Conservation (phyloP, 2,329 filamentous ascomycete genomes). For the Didymella keratinophila region DNA sequence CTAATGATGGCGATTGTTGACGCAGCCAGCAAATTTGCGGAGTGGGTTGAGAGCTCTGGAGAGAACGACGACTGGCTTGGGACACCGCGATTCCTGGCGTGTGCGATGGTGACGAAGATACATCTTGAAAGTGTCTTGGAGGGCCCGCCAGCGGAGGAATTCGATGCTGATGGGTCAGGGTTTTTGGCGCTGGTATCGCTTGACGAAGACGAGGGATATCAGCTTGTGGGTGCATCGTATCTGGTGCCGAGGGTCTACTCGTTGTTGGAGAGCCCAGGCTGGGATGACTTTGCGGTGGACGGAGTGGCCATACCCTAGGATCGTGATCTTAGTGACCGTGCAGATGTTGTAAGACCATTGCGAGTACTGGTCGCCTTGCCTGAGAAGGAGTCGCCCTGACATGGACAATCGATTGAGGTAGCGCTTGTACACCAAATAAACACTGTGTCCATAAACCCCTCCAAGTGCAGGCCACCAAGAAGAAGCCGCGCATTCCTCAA, state of each 20-base stretch:
- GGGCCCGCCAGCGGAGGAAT: conserved; percentile 13
- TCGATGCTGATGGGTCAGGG: conserved; percentile 7
- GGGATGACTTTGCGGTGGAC: neutral
- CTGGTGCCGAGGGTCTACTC: conserved; percentile 13
- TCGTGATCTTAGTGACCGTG: no score
- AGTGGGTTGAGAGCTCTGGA: conserved; percentile 5
- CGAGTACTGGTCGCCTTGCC: no score
- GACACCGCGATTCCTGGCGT: conserved; percentile 13
- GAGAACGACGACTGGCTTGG: conserved; percentile 8
- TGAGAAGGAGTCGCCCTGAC: no score
- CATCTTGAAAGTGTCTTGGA: conserved; percentile 6
- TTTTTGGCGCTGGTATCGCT: conserved; percentile 19
- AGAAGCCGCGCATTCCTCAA: no score
- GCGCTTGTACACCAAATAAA: no score
- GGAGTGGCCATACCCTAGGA: neutral
- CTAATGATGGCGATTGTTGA: neutral
- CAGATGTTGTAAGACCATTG: no score
- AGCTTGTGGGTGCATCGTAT: conserved; percentile 10
- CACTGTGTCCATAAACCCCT: no score
- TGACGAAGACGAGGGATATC: conserved; percentile 9
- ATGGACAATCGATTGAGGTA: no score
- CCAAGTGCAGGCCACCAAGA: no score
- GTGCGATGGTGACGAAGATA: conserved; percentile 7
- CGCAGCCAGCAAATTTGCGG: conserved; percentile 2
- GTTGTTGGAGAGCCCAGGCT: neutral